These are phyloP conservation scores for Alternaria infectoria DNA, from an alignment of 2,329 filamentous ascomycete species.

Conservation along the genomic window DNA sequence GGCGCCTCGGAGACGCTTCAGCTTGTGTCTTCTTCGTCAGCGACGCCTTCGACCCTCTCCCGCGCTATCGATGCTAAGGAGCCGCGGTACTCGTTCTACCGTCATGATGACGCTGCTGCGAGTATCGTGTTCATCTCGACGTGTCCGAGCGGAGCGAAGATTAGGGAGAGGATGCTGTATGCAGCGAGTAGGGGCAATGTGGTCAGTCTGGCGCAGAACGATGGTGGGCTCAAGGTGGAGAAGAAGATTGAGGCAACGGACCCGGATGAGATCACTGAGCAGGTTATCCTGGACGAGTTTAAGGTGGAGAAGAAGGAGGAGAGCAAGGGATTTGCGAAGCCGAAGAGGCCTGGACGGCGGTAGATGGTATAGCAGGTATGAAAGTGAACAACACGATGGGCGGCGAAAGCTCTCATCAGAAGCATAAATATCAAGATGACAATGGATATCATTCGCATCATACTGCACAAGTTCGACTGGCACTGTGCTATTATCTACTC, in stretches of 20 bases:
- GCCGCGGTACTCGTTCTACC: slow-evolving; percentile 80
- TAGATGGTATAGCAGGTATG: slow-evolving; percentile 17
- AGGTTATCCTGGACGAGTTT: slow-evolving; percentile 69
- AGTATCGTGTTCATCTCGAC: slow-evolving; percentile 82
- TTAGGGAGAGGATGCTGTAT: slow-evolving; percentile 87
- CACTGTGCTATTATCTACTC: slow-evolving; percentile 16
- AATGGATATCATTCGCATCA: background rate
- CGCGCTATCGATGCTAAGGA: slow-evolving; percentile 68
- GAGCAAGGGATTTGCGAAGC: slow-evolving; percentile 75
- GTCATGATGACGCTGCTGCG: slow-evolving; percentile 64
- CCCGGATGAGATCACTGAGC: slow-evolving; percentile 73
- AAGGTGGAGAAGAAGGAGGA: slow-evolving; percentile 72
- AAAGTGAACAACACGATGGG: background rate
- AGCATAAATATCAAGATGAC: background rate
- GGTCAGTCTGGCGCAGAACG: slow-evolving; percentile 67
- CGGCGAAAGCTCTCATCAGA: background rate
- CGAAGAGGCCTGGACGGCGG: slow-evolving; percentile 76
- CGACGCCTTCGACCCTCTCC: slow-evolving; percentile 65
- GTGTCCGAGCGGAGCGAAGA: slow-evolving; percentile 72
- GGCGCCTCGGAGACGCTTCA: slow-evolving; percentile 71
- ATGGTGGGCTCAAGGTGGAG: slow-evolving; percentile 69
- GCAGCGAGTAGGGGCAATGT: slow-evolving; percentile 68
- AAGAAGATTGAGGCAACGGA: slow-evolving; percentile 72
- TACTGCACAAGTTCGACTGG: background rate
- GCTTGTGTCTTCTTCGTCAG: slow-evolving; percentile 62